Evolutionary conservation across 225 moss, liverwort and hornwort species (phyloP).

Genomic region (Thuidium tamariscinum): DNA sequence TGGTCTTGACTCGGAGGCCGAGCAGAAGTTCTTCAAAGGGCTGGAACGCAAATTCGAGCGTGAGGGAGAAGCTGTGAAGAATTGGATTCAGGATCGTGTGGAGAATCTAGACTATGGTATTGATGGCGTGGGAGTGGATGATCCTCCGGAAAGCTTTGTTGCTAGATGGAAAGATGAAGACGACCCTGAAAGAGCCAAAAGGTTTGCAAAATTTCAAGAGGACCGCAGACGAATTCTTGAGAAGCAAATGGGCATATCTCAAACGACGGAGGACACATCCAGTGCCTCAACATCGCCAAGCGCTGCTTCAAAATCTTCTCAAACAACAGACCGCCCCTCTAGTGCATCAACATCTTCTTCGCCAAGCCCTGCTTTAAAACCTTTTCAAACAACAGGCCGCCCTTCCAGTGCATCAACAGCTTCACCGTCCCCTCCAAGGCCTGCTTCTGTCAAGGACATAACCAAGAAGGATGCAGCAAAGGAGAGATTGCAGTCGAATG

Average conservation of each 20-base stretch:
- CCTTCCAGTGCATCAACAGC: not conserved
- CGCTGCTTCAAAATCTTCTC: not conserved
- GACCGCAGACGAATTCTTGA: conserved; percentile 61
- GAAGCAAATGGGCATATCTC: conserved; percentile 37
- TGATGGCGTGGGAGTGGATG: conserved; percentile 58
- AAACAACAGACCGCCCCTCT: not conserved
- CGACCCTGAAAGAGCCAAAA: conserved; percentile 5
- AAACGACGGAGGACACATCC: not conserved
- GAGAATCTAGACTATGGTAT: conserved; percentile 95
- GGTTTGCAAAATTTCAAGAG: conserved; percentile 38
- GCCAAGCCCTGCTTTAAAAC: not conserved
- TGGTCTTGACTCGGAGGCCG: conserved; percentile 74
- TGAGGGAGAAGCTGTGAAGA: conserved; percentile 87
- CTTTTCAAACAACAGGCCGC: not conserved
- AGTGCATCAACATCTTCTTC: not conserved
- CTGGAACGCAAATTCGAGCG: conserved; percentile 92
- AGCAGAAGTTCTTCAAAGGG: conserved; percentile 81
- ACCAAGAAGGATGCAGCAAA: not conserved
- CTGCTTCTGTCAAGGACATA: not conserved
- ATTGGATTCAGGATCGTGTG: conserved; percentile 92
- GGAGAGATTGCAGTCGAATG: conserved; percentile 34
- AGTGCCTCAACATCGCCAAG: not conserved
- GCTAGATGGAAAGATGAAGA: conserved; percentile 61
- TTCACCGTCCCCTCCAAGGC: not conserved
- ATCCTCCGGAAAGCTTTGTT: conserved; percentile 63